Percentiles rank a stretch among this genome's conserved stretches.
phyloP scores from a whole-genome alignment of 2,329 filamentous ascomycete genomes.

The Xylaria digitata region DNA sequence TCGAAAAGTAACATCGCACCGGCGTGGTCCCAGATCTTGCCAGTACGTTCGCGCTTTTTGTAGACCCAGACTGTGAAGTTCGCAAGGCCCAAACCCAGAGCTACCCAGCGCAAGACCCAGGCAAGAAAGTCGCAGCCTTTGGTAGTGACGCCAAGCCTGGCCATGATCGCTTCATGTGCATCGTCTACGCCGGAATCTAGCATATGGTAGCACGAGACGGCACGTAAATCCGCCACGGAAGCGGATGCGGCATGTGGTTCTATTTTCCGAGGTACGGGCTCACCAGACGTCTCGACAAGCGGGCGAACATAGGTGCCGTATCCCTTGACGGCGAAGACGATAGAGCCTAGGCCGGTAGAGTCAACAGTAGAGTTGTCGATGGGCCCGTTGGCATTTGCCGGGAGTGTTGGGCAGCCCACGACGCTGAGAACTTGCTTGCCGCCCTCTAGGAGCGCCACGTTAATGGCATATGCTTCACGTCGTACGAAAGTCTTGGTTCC shows the following conservation, averaged over 20 bases:
- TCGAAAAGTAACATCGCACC: constrained; percentile 69
- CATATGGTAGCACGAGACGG: constrained; percentile 61
- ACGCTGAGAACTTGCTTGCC: constrained; percentile 62
- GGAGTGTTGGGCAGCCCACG: constrained; percentile 61
- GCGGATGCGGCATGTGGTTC: constrained; percentile 46
- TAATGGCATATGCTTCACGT: constrained; percentile 67
- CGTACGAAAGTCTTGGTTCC: constrained; percentile 68
- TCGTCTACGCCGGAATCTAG: constrained; percentile 61
- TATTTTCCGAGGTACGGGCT: constrained; percentile 50
- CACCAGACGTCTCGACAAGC: constrained; percentile 47
- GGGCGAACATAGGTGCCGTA: constrained; percentile 61
- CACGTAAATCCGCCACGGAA: constrained; percentile 50
- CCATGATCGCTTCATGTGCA: constrained; percentile 59
- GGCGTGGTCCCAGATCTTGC: constrained; percentile 70
- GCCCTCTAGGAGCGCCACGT: constrained; percentile 63
- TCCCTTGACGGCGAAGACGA: constrained; percentile 62
- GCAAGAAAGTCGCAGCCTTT: constrained; percentile 65
- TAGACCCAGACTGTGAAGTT: constrained; percentile 70
- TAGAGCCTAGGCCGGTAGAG: constrained; percentile 57
- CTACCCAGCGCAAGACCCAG: constrained; percentile 68
- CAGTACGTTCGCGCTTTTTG: constrained; percentile 58
- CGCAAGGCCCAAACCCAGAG: constrained; percentile 63
- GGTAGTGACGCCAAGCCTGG: constrained; percentile 55
- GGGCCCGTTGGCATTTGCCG: constrained; percentile 53
- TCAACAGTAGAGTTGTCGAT: constrained; percentile 60